Conservation (phyloP, 305 asterid species). For the Plantago coronopus region DNA sequence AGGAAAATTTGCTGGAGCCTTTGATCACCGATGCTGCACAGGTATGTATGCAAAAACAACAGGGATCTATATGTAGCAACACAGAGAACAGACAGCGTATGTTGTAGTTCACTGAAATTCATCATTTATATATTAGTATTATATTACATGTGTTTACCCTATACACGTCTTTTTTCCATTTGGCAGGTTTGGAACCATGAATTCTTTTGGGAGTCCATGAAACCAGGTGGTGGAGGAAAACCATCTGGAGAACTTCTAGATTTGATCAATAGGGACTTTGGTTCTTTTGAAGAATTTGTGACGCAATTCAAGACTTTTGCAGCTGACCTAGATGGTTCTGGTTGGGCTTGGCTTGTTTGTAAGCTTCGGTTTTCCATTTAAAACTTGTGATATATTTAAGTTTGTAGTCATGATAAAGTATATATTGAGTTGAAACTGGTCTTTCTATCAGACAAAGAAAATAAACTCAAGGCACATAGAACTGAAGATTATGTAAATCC, state of each 20-base stretch:
- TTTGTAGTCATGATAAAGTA: not conserved
- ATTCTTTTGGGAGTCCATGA: conserved; percentile 96
- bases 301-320: conserved; percentile 83
- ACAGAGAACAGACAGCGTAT: too few species aligned
- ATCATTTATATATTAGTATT: too few species aligned
- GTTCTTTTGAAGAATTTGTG: conserved; percentile 74
- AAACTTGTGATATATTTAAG: too few species aligned
- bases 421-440: not conserved
- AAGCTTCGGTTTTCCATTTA: conserved; percentile 25
- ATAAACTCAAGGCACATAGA: not conserved
- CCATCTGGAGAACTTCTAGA: conserved; percentile 72
- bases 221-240: conserved; percentile 91
- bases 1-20: conserved; percentile 79
- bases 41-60: conserved; percentile 31
- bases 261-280: conserved; percentile 83
- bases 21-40: conserved; percentile 97
- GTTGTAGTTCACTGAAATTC: too few species aligned
- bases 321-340: conserved; percentile 86
- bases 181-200: conserved; percentile 77
- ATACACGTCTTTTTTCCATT: too few species aligned
- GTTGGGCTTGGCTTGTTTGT: conserved; percentile 99
- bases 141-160: too few species aligned
- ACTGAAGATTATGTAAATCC: too few species aligned
- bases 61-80: not conserved
- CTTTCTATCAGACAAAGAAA: conserved; percentile 3